Evolutionary conservation across 2,329 filamentous ascomycete genomes (phyloP).

Genomic region (Colletotrichum destructivum): DNA sequence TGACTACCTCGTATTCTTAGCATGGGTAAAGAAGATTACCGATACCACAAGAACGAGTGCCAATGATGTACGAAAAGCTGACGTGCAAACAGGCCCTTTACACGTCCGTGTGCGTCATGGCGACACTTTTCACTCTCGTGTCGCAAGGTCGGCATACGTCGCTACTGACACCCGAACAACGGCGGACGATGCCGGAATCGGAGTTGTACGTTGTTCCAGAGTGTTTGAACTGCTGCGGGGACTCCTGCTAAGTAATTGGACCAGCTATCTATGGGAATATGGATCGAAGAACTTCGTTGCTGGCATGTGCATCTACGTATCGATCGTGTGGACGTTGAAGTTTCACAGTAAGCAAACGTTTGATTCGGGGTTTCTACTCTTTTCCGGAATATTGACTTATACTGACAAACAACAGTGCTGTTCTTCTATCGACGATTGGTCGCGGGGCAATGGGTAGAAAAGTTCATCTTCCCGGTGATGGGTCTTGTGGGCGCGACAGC

Average conservation of each 20-base stretch:
- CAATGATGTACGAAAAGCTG: too few relatives aligned
- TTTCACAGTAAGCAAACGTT: constrained; percentile 49
- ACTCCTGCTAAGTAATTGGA: background rate
- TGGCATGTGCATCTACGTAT: constrained; percentile 51
- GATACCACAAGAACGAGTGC: too few relatives aligned
- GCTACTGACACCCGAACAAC: constrained; percentile 49
- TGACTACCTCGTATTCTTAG: constrained; percentile 52
- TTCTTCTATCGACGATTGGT: constrained; percentile 57
- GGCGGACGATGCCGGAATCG: constrained; percentile 48
- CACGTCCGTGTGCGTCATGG: constrained; percentile 24
- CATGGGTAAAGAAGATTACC: constrained; percentile 45
- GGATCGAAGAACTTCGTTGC: constrained; percentile 55
- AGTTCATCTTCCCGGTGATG: constrained; percentile 54
- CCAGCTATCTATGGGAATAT: constrained; percentile 45
- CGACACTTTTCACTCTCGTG: constrained; percentile 46
- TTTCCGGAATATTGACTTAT: background rate
- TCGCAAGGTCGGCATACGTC: constrained; percentile 51
- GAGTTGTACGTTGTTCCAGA: constrained; percentile 41
- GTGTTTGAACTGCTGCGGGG: background rate
- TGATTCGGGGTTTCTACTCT: fast-evolving
- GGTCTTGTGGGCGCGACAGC: constrained; percentile 47
- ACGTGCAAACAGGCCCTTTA: background rate
- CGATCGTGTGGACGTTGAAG: constrained; percentile 57
- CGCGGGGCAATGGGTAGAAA: constrained; percentile 52
- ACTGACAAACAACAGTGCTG: constrained; percentile 45